Base-by-base conservation (phyloP, 768 basidiomycete genomes). In the Mycena vitilis region DNA sequence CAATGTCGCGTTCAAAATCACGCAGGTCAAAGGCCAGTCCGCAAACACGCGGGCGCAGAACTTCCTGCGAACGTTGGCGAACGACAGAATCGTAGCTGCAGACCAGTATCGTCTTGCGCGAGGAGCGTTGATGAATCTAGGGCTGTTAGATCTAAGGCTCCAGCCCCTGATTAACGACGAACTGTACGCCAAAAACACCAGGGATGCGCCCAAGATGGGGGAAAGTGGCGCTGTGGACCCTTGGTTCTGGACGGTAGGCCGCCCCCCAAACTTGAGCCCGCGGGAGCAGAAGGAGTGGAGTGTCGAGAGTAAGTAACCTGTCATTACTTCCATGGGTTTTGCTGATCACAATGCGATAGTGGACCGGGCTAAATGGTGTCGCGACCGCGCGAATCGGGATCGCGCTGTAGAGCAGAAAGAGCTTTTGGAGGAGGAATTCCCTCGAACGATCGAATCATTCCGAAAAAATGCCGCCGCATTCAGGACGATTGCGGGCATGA, bases 291-390 rank as follows among this genome's bases (percentile, higher is more conserved):
- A 51, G 10, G 71, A 66, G 36, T 78, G 77, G 75, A 71, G 71
- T 42, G 12, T 69, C 23, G 77, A 78, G 65, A 23, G 75, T 78
- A 60, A 60, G 73, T 63, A 38, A 37, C 22, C 44, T 16, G 8
- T 53, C 18, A 66, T 70, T 15, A 4, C 10, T 2, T 34, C 11
- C 25, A 18, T 30, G 4, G 5, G 4, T 10, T 11, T 23, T 52
- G 15, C n/a, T 38, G 30, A 40, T 40, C 40, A 2, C 12, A 9
- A 13, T 6, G 13, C 44, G 6, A 20, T 57, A 77, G 75, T 74
- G 69, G 71, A 66, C 49, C 66, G 71, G 22, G 78, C 75, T 3
- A 75, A 77, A 45, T 79, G 75, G 73, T 79, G 77, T 57, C 69
- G 73, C 34, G 75, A 77, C 25, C 72, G 70, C 12, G 76, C 77